These are phyloP conservation scores for Ceratobasidium sp. DNA, from an alignment of 1,284 basidiomycete genomes.

Conservation along the genomic window DNA sequence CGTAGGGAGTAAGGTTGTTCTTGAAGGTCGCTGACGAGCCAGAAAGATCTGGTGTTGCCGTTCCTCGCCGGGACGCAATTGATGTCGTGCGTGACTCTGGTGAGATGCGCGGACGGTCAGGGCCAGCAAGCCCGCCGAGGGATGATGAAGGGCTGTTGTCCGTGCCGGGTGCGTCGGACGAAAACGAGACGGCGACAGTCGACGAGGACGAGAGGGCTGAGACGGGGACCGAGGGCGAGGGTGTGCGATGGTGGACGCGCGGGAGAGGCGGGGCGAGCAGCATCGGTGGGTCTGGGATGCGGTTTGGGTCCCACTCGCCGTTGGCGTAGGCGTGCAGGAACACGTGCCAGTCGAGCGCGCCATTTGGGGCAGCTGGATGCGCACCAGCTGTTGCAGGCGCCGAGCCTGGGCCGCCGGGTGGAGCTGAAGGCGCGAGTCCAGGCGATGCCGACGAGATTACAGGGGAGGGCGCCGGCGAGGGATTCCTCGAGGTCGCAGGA, in stretches of 20 bases:
- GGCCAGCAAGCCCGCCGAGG: conserved; percentile 9
- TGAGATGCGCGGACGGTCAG: conserved; percentile 24
- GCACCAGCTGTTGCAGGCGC: conserved; percentile 23
- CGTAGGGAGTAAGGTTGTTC: conserved; percentile 47
- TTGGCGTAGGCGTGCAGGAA: conserved; percentile 78
- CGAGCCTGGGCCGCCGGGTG: conserved; percentile 10
- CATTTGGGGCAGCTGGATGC: background rate
- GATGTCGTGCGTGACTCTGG: conserved; percentile 15
- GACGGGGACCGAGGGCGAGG: conserved; percentile 7
- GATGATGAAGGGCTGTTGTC: background rate
- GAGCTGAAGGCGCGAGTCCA: background rate
- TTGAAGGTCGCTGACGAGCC: conserved; percentile 19
- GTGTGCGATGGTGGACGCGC: conserved; percentile 15
- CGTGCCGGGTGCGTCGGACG: conserved; percentile 10
- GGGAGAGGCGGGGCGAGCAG: conserved; percentile 14
- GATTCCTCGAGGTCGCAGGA: conserved; percentile 11
- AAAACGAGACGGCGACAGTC: conserved; percentile 33
- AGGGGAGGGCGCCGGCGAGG: conserved; percentile 17
- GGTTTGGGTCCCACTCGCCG: conserved; percentile 82
- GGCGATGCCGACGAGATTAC: background rate
- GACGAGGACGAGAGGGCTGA: conserved; percentile 42
- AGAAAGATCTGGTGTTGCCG: conserved; percentile 38
- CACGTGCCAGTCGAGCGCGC: conserved; percentile 66
- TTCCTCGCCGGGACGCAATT: conserved; percentile 35
- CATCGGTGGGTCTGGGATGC: conserved; percentile 69